phyloP scores from a whole-genome alignment of 1,139 yeast species.

The Lodderomyces theae region DNA sequence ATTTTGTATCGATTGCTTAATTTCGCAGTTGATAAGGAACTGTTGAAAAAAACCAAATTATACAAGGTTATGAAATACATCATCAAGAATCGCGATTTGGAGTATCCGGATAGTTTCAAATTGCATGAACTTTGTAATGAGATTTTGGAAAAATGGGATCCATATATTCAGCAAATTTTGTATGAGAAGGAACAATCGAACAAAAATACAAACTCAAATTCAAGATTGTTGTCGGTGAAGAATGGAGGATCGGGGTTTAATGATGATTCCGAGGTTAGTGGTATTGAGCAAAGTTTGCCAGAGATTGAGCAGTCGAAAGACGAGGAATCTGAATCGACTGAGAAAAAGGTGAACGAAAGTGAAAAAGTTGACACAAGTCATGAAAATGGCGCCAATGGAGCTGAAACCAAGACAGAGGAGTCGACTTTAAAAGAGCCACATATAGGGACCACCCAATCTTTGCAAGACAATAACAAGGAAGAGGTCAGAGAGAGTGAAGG shows the following conservation, averaged over 20 bases:
- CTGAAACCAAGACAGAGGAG: no score
- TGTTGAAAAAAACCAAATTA: constrained; percentile 50
- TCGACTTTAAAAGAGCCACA: no score
- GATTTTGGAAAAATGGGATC: constrained; percentile 44
- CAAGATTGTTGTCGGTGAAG: constrained; percentile 3
- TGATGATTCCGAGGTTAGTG: constrained; percentile 38
- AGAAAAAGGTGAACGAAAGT: neutral
- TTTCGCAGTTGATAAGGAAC: constrained; percentile 54
- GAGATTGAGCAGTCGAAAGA: constrained; percentile 17
- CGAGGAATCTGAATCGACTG: constrained; percentile 4
- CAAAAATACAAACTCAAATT: constrained; percentile 6
- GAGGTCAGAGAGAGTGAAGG: neutral
- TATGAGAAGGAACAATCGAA: constrained; percentile 24
- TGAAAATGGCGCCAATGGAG: no score
- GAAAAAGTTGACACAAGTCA: no score
- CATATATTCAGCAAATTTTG: constrained; percentile 35
- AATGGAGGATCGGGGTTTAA: constrained; percentile 3
- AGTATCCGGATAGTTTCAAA: constrained; percentile 45
- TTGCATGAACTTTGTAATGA: constrained; percentile 47
- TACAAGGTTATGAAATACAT: constrained; percentile 55
- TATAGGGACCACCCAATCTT: no score
- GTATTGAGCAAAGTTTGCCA: constrained; percentile 14
- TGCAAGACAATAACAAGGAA: neutral
- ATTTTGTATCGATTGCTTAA: constrained; percentile 51
- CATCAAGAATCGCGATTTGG: constrained; percentile 38